These are phyloP conservation scores for Kazachstania viticola DNA, from an alignment of 805 yeast species.

Conservation along the genomic window DNA sequence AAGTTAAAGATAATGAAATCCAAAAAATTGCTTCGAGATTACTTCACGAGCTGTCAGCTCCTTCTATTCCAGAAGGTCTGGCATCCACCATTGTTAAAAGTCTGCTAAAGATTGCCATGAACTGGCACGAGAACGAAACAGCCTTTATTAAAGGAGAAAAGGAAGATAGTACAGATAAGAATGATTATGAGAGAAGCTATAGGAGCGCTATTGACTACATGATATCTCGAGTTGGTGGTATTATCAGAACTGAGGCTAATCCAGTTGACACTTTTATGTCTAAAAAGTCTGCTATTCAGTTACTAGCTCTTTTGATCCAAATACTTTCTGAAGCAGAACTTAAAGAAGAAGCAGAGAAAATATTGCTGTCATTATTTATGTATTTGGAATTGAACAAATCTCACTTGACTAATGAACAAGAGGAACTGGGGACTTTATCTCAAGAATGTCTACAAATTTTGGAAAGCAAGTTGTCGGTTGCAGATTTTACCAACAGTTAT, in stretches of 20 bases:
- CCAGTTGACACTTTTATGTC: slow-evolving; percentile 42
- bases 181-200: too few relatives aligned
- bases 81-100: slow-evolving; percentile 58
- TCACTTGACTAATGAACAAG: slow-evolving; percentile 30
- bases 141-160: slow-evolving; percentile 26
- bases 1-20: slow-evolving; percentile 36
- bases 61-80: slow-evolving; percentile 50
- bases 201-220: slow-evolving; percentile 27
- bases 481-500: slow-evolving; percentile 52
- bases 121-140: slow-evolving; percentile 44
- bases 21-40: slow-evolving; percentile 58
- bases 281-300: slow-evolving; percentile 59
- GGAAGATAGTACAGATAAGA: slow-evolving; percentile 12
- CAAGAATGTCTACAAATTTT: slow-evolving; percentile 58
- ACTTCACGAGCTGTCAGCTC: slow-evolving; percentile 75
- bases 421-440: slow-evolving; percentile 42
- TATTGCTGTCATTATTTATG: slow-evolving; percentile 43
- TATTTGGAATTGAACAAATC: slow-evolving; percentile 32
- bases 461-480: slow-evolving; percentile 58
- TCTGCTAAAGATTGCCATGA: slow-evolving; percentile 44
- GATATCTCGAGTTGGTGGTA: slow-evolving; percentile 45
- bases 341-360: slow-evolving; percentile 32
- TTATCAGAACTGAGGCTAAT: slow-evolving; percentile 55
- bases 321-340: slow-evolving; percentile 35
- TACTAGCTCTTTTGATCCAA: slow-evolving; percentile 53